phyloP scores from a whole-genome alignment of 1,284 basidiomycete genomes.

The Fomitopsis palustris region DNA sequence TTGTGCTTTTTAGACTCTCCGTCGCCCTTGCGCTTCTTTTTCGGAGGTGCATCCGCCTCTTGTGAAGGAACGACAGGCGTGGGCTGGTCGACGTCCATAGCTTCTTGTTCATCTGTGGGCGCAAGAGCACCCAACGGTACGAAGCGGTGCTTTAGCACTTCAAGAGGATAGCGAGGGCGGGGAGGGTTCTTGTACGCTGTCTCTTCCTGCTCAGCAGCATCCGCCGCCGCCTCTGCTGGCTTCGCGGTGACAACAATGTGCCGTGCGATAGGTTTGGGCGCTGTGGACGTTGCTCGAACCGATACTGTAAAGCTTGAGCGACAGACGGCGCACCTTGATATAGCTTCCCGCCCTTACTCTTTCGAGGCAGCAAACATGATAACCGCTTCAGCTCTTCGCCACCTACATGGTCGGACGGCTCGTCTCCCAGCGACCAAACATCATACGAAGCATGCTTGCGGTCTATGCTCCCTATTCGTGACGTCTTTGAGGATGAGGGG shows the following conservation, averaged over 20 bases:
- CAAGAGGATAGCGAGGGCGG: constrained; percentile 53
- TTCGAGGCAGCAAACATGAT: constrained; percentile 61
- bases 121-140: constrained; percentile 56
- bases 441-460: constrained; percentile 56
- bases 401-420: constrained; percentile 35
- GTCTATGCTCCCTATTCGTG: constrained; percentile 42
- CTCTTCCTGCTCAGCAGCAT: constrained; percentile 19
- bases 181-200: constrained; percentile 46
- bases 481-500: constrained; percentile 32
- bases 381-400: constrained; percentile 63
- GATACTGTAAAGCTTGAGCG: background rate
- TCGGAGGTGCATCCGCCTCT: constrained; percentile 4
- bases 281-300: constrained; percentile 29
- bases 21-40: constrained; percentile 47
- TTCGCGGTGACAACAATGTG: constrained; percentile 56
- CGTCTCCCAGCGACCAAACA: constrained; percentile 56
- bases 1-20: constrained; percentile 40
- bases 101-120: constrained; percentile 8
- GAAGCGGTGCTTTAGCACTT: constrained; percentile 61
- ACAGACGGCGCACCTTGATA: constrained; percentile 43
- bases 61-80: background rate
- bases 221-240: constrained; percentile 33
- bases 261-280: constrained; percentile 52
- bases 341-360: constrained; percentile 53
- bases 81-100: constrained; percentile 23